Conservation (phyloP, 2,329 filamentous ascomycete species). For the Fusarium bulbicola region DNA sequence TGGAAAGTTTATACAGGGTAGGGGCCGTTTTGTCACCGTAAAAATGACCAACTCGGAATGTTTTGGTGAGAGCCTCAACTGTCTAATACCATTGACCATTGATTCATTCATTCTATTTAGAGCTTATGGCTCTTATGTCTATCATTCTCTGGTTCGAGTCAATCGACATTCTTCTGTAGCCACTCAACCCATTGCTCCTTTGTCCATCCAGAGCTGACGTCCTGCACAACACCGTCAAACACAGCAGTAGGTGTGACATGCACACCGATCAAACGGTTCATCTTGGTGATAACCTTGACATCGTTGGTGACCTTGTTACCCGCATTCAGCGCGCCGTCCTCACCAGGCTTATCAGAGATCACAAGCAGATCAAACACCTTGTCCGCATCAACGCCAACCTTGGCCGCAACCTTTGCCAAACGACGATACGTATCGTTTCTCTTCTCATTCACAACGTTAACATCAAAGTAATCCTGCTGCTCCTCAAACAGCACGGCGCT, state of each 20-base stretch:
- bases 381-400: conserved; percentile 75
- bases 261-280: conserved; percentile 79
- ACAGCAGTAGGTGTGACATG: conserved; percentile 93
- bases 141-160: background rate
- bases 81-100: background rate
- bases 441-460: conserved; percentile 81
- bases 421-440: conserved; percentile 85
- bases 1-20: conserved; percentile 11
- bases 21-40: background rate
- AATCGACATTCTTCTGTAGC: conserved; percentile 68
- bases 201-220: conserved; percentile 82
- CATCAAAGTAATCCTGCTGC: conserved; percentile 86
- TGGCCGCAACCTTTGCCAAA: conserved; percentile 76
- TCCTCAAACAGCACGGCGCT: conserved; percentile 70
- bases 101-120: conserved; percentile 6
- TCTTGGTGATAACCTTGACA: conserved; percentile 84
- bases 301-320: conserved; percentile 88
- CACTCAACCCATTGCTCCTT: conserved; percentile 87
- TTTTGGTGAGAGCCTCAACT: conserved; percentile 11
- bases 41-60: background rate
- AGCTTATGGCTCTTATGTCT: conserved; percentile 7
- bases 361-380: conserved; percentile 74
- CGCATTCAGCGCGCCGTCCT: conserved; percentile 75
- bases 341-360: conserved; percentile 72
- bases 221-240: conserved; percentile 85